Base-by-base conservation (phyloP, 805 yeast genomes). In the Candida mattraensis region DNA sequence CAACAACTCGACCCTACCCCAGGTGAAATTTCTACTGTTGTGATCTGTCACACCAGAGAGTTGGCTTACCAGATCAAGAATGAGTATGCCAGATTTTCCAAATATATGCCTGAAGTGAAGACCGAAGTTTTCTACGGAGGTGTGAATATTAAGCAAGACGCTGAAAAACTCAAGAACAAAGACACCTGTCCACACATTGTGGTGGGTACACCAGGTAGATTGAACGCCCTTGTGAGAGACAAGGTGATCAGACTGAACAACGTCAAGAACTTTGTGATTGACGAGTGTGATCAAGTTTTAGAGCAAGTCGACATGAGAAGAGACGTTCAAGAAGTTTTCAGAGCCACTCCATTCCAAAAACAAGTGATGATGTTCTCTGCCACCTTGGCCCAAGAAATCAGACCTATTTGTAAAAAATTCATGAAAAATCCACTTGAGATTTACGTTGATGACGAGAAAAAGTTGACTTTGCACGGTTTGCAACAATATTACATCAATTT, bases 291-390 rank as follows among this genome's bases (percentile, higher is more conserved):
- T 72, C 88, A 89, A 70, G 98, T 91, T 39, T 76, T 91, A 64
- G 98, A 93, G 71, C 54, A 52, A 46, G 49, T 61, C 42, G 94
- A 84, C 56, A 91, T 91, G 99, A 86, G 99, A 75, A 83, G 96
- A 65, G 99, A 91, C 61, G 96, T 91, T 41, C 99, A 91, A 74
- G 98, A 91, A 62, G 85, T 93, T 48, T 91, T 93, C 80, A 83
- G 96, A 66, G 86, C 86, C 44, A 91, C 99, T 34, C 99, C 99
- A 50, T 95, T 86, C 68, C 96, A 91, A 64, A 91, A 91, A 69
- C 99, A 91, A 72, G 98, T 93, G 39, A 89, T 93, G 98, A 91
- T 91, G 96, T 91, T 91, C 67, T 85, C 96, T 43, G 99, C 99
- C 50, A 91, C 99, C 38, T 75, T 91, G 54, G 80, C 95, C 30